These are phyloP conservation scores for Carex arenaria DNA, from an alignment of 202 grass and related monocot genomes.

Conservation along the genomic window DNA sequence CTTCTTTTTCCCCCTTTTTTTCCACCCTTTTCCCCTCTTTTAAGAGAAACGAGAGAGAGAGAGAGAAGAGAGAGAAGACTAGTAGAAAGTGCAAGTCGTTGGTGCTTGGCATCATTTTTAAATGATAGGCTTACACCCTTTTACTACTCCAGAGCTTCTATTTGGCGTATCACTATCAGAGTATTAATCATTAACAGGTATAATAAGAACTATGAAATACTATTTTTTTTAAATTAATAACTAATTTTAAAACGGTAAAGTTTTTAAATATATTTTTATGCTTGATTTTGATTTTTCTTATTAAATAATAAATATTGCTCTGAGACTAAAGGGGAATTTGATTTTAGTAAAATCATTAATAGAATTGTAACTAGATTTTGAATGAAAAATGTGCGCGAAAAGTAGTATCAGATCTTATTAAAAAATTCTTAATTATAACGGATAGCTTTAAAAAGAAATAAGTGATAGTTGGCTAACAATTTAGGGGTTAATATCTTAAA, in stretches of 20 bases:
- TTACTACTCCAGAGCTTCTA: not conserved
- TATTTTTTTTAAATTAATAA: not conserved
- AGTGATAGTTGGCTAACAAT: not conserved
- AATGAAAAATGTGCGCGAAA: not conserved
- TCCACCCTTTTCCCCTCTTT: constrained; percentile 12
- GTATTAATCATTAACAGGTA: not conserved
- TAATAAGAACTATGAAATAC: not conserved
- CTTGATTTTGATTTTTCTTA: not conserved
- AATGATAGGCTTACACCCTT: constrained; percentile 10
- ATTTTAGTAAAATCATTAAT: not conserved
- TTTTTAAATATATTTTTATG: no score
- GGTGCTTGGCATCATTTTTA: constrained; percentile 22
- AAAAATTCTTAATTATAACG: not conserved
- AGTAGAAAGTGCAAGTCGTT: constrained; percentile 33
- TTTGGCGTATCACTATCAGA: not conserved
- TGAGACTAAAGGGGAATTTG: not conserved
- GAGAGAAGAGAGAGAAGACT: not conserved
- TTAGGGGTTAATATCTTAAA: not conserved
- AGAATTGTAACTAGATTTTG: not conserved
- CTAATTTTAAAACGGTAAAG: no score
- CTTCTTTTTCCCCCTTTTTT: not conserved
- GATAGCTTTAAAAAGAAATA: not conserved
- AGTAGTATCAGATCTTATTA: not conserved
- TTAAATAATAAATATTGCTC: not conserved
- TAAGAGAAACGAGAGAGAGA: constrained; percentile 14